phyloP scores from a whole-genome alignment of 768 basidiomycete species.

The Leccinum rimulosum region DNA sequence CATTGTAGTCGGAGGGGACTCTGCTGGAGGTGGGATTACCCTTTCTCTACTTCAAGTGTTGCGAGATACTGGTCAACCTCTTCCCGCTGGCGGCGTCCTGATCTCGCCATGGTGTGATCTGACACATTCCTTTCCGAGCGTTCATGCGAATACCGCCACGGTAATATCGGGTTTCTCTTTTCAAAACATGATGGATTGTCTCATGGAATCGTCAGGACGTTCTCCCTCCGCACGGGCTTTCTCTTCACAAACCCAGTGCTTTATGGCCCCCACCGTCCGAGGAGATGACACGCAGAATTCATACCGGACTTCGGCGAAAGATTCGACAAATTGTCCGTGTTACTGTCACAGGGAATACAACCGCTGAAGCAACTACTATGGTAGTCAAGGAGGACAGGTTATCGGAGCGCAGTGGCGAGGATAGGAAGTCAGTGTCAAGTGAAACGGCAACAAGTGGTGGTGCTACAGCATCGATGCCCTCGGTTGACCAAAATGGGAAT shows the following conservation, averaged over 20 bases:
- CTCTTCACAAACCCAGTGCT: slow-evolving; percentile 74
- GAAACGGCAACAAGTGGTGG: slow-evolving; percentile 47
- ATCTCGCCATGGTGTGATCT: slow-evolving; percentile 93
- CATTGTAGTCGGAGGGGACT: slow-evolving; percentile 87
- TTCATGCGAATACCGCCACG: slow-evolving; percentile 80
- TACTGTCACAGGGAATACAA: slow-evolving; percentile 23
- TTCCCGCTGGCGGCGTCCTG: slow-evolving; percentile 84
- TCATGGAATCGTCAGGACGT: slow-evolving; percentile 55
- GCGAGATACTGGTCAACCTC: slow-evolving; percentile 77
- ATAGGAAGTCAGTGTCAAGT: slow-evolving; percentile 17
- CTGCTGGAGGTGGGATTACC: slow-evolving; percentile 87
- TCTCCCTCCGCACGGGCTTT: slow-evolving; percentile 71
- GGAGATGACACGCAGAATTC: slow-evolving; percentile 56
- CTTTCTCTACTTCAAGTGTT: slow-evolving; percentile 84
- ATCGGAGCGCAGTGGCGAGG: slow-evolving; percentile 11
- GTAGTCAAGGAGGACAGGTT: slow-evolving; percentile 7
- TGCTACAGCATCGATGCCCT: slow-evolving; percentile 44
- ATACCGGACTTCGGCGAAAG: slow-evolving; percentile 55
- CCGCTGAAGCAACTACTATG: background rate
- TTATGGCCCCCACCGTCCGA: slow-evolving; percentile 77
- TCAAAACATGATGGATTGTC: background rate
- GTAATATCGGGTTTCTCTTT: slow-evolving; percentile 39
- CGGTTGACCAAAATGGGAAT: slow-evolving; percentile 33
- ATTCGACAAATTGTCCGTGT: slow-evolving; percentile 54
- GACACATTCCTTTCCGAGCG: slow-evolving; percentile 93